Evolutionary conservation across 805 yeast species (phyloP).

Genomic region (Candida methanosorbosa): DNA sequence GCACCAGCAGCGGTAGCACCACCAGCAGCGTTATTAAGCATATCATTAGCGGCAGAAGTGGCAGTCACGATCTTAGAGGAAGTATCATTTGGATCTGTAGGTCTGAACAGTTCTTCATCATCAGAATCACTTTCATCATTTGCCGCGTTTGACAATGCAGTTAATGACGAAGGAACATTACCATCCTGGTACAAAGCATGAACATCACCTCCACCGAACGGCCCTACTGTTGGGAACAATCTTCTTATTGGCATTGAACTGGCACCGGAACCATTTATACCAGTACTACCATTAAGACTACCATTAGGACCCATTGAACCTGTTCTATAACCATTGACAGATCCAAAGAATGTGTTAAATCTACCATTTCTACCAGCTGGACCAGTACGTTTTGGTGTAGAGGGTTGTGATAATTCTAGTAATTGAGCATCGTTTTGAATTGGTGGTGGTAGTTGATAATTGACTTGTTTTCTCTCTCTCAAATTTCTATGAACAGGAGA

Average conservation of each 20-base stretch:
- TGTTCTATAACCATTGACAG: slow-evolving; percentile 6
- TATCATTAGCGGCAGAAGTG: neutral
- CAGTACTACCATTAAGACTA: slow-evolving; percentile 24
- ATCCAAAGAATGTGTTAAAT: slow-evolving; percentile 12
- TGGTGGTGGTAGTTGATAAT: slow-evolving; percentile 82
- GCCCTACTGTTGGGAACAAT: slow-evolving; percentile 90
- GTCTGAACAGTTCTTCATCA: slow-evolving; percentile 31
- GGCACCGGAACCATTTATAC: slow-evolving; percentile 14
- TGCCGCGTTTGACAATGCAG: slow-evolving; percentile 22
- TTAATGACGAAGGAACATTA: slow-evolving; percentile 35
- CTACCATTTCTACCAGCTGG: slow-evolving; percentile 3
- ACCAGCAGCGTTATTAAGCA: neutral
- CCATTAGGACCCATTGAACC: slow-evolving; percentile 25
- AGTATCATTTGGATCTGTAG: slow-evolving; percentile 24
- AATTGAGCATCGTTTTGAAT: slow-evolving; percentile 35
- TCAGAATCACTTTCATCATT: slow-evolving; percentile 37
- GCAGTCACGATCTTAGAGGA: slow-evolving; percentile 8
- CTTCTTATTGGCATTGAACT: slow-evolving; percentile 48
- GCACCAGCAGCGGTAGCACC: slow-evolving; percentile 7
- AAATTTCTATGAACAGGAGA: slow-evolving; percentile 41
- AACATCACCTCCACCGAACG: slow-evolving; percentile 95
- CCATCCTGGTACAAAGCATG: slow-evolving; percentile 66
- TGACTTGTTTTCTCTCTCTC: slow-evolving; percentile 63
- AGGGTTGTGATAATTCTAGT: slow-evolving; percentile 3
- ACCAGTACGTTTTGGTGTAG: slow-evolving; percentile 8